Base-by-base conservation (phyloP, 306 rosid species). In the Acacia melanoxylon region DNA sequence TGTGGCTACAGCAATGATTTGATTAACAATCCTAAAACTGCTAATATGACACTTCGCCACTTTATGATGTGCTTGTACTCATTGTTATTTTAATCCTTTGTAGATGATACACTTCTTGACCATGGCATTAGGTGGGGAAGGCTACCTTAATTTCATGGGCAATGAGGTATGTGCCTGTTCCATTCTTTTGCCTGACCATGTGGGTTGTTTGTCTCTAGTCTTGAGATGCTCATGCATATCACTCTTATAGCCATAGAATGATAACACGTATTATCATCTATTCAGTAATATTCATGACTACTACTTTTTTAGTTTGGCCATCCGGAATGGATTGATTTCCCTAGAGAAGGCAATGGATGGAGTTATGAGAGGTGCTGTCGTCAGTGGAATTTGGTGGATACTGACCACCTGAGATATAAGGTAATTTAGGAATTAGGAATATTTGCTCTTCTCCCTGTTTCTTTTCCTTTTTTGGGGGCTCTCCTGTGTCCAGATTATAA, bases 321-420 rank as follows among this genome's bases (percentile, higher is more conserved):
- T 89, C 99, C 99, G 20, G 99, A 95, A 79, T 95, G 99, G 99
- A 88, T 95, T 46, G 99, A 95, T 88, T 95, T 95, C 85, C 99
- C 99, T 74, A 91, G 99, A 93, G 99, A 95, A 83, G 99, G 98
- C 85, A 95, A 95, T 86, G 98, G 61, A 46, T 95, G 99, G 99
- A 95, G 97, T 81, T 95, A 95, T 82, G 98, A 95, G 67, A 93
- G 88, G 86, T 95, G 99, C 87, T 87, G 95, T 83, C 97, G 99
- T 75, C 98, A 95, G 72, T 95, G 99, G 99, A 80, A 91, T 87
- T 87, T 95, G 87, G 87, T 86, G 76, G 98, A 95, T 68, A 80
- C 97, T 48, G 93, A 93, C 56, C 98, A 95, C 85, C 80, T 95
- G 88, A 89, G 98, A 90, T 95, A 93, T 81, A 89, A 89, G 97